Base-by-base conservation (phyloP, 495 filamentous ascomycete genomes). In the Entonaema liquescens region DNA sequence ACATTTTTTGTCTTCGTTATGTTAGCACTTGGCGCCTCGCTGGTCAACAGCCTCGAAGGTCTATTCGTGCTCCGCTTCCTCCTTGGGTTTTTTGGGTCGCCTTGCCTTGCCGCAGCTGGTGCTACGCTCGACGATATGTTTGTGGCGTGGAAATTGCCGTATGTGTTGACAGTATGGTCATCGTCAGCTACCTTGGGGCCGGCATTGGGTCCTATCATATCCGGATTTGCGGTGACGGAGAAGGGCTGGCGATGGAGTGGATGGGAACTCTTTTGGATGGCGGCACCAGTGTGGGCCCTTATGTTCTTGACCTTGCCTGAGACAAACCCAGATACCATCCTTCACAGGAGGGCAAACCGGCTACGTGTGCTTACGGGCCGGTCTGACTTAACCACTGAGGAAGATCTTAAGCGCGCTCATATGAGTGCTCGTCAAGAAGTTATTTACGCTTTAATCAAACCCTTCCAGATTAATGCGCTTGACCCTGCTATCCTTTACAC, bases 91-190 rank as follows among this genome's bases (percentile, higher is more conserved):
- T 86, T 90, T 21, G 92, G 91, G 2, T 88, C 86, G 44, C 92
- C 93, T 8, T 94, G 95, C 65, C 76, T 96, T 17, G 90, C 87
- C 64, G 91, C 95, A 5, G 91, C 92, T 7, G 93, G 93, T 26
- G 93, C 92, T 1, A 93, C 91, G 0, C 87, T 96, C 15, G 91
- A 91, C 7, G 93, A 97, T 77, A 85, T 96, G 82, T 97, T 74
- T 75, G 80, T 84, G 42, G 87, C 86, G 35, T 81, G 88, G 55
- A 86, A 93, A 57, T 83, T 94, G 15, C 85, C 93, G 1, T 95
- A 91, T 72, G 91, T 90, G 8, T 85, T 87, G 28, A 80, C 82
- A 12, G 90, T 90, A 8, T 92, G 91, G 75, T 80, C 80, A 0
- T 68, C 78, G 56, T 72, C 80, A 6, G 77, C 81, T 0, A 81